phyloP scores from a whole-genome alignment of 257 asterid genomes.

The Capsicum rhomboideum region DNA sequence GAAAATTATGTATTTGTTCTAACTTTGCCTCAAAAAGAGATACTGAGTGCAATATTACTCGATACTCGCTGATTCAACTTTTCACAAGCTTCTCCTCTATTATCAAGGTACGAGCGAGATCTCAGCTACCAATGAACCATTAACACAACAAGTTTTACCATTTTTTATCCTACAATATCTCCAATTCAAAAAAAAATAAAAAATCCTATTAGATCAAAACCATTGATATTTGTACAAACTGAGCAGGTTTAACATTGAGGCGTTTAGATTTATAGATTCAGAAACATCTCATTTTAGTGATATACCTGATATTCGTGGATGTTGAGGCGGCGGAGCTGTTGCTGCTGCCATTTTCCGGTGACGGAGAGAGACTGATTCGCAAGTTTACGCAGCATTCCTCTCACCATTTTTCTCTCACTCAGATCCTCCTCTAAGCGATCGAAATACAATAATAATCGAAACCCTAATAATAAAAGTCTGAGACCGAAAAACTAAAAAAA shows the following conservation, averaged over 20 bases:
- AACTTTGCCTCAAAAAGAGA: not conserved
- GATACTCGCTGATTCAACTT: not conserved
- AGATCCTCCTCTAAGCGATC: not conserved
- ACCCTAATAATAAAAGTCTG: not conserved
- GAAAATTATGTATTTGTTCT: not conserved
- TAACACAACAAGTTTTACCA: not conserved
- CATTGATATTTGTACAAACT: not conserved
- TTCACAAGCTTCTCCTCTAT: not conserved
- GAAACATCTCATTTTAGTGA: not conserved
- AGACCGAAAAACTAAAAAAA: not conserved
- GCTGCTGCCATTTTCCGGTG: slow-evolving; percentile 98
- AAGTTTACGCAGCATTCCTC: slow-evolving; percentile 73
- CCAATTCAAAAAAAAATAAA: not conserved
- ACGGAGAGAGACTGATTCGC: slow-evolving; percentile 72
- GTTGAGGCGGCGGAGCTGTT: slow-evolving; percentile 98
- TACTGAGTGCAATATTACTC: not conserved
- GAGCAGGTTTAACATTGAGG: not conserved
- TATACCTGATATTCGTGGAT: slow-evolving; percentile 92
- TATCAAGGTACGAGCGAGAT: not conserved
- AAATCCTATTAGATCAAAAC: not conserved
- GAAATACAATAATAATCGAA: not conserved
- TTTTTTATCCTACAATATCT: not conserved
- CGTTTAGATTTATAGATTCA: not conserved
- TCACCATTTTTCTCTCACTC: slow-evolving; percentile 37
- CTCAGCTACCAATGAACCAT: not conserved